Conservation (phyloP, 257 asterid genomes). For the Euphrasia confusa region DNA sequence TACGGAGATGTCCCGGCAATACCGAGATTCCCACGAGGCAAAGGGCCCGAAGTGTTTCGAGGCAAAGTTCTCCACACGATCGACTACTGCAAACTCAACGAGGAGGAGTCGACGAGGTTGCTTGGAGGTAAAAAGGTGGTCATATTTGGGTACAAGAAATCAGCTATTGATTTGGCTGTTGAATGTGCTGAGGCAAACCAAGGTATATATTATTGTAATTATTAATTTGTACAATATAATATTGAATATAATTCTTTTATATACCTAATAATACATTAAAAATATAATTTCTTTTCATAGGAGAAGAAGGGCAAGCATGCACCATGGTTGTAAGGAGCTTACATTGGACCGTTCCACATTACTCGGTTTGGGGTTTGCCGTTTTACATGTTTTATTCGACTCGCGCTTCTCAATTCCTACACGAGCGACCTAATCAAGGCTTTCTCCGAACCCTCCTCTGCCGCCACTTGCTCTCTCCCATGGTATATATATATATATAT, state of each 20-base stretch:
- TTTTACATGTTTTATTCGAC: conserved; percentile 89
- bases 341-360: conserved; percentile 95
- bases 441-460: conserved; percentile 55
- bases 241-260: not conserved
- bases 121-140: conserved; percentile 63
- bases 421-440: conserved; percentile 81
- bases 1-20: conserved; percentile 78
- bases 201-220: conserved; percentile 37
- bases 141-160: conserved; percentile 80
- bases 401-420: conserved; percentile 74
- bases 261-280: too few relatives aligned
- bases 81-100: conserved; percentile 73
- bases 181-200: conserved; percentile 88
- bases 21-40: conserved; percentile 53
- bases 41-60: conserved; percentile 63
- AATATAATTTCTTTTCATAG: conserved; percentile 14
- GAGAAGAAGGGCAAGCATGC: conserved; percentile 66
- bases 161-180: conserved; percentile 82
- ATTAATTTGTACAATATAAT: too few relatives aligned
- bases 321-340: conserved; percentile 76
- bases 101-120: conserved; percentile 42
- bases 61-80: conserved; percentile 73
- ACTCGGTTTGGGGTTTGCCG: conserved; percentile 89
- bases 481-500: conserved; percentile 50
- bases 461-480: conserved; percentile 62